These are phyloP conservation scores for Fusarium globosum DNA, from an alignment of 2,329 filamentous ascomycete genomes.

Conservation along the genomic window DNA sequence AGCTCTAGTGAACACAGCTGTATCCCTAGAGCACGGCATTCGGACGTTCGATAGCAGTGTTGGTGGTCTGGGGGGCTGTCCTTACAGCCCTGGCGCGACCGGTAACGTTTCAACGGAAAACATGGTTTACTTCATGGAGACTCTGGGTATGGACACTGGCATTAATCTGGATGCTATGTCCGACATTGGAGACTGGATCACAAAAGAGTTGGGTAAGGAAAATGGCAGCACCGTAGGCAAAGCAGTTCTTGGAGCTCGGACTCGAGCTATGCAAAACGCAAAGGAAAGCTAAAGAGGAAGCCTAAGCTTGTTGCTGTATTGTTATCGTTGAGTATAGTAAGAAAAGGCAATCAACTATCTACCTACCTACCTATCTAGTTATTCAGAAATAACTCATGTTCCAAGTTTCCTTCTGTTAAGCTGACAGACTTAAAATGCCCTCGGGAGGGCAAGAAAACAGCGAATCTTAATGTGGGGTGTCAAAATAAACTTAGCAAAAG, in stretches of 20 bases:
- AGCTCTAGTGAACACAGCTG: constrained; percentile 83
- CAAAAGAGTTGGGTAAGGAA: constrained; percentile 67
- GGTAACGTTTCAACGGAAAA: constrained; percentile 90
- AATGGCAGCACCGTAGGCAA: constrained; percentile 76
- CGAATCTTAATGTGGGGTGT: too few relatives aligned
- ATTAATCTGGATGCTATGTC: constrained; percentile 74
- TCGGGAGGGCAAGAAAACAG: too few relatives aligned
- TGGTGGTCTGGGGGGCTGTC: constrained; percentile 84
- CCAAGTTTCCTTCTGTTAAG: background rate
- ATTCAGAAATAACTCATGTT: background rate
- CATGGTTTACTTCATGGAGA: constrained; percentile 81
- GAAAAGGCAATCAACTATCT: background rate
- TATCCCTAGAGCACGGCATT: constrained; percentile 81
- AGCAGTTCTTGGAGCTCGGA: constrained; percentile 66
- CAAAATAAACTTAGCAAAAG: too few relatives aligned
- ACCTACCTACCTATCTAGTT: background rate
- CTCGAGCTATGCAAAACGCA: constrained; percentile 43
- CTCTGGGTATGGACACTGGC: constrained; percentile 78
- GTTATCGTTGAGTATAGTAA: background rate
- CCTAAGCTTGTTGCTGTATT: constrained; percentile 8
- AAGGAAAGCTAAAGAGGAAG: constrained; percentile 32
- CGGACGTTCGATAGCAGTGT: constrained; percentile 84
- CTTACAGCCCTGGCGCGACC: constrained; percentile 85
- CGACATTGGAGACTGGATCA: constrained; percentile 79
- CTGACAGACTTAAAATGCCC: background rate